Percentiles rank a stretch among this genome's conserved stretches.
Conservation (phyloP, 345 rosid genomes). For the Lepidium didymum region DNA sequence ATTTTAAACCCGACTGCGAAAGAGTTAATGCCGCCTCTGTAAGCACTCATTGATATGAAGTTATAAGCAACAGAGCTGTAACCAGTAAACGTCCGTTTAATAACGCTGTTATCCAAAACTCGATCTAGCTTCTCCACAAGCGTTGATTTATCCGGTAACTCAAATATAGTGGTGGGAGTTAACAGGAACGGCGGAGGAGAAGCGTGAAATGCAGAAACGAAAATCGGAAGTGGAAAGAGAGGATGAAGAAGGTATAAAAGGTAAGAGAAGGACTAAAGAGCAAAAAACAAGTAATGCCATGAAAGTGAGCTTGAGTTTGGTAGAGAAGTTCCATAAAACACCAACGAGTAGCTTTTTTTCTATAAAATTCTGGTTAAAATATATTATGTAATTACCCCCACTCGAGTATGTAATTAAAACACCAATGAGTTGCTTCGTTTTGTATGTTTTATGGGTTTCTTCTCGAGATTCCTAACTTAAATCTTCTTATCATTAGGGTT, state of each 20-base stretch:
- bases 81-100: slow-evolving; percentile 57
- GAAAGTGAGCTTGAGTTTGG: slow-evolving; percentile 24
- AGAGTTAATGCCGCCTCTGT: slow-evolving; percentile 65
- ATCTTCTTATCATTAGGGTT: neutral
- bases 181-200: slow-evolving; percentile 19
- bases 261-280: slow-evolving; percentile 14
- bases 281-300: slow-evolving; percentile 17
- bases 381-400: no score
- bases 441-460: neutral
- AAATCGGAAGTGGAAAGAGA: slow-evolving; percentile 24
- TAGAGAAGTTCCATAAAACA: slow-evolving; percentile 24
- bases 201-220: slow-evolving; percentile 30
- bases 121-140: slow-evolving; percentile 24
- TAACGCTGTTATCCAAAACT: slow-evolving; percentile 38
- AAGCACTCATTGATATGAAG: slow-evolving; percentile 70
- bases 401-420: no score
- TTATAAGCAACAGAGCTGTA: slow-evolving; percentile 76
- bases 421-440: no score
- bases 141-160: neutral
- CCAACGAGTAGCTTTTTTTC: slow-evolving; percentile 38
- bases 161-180: slow-evolving; percentile 5
- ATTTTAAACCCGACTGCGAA: no score
- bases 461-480: neutral
- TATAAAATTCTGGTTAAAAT: no score
- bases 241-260: slow-evolving; percentile 11